Evolutionary conservation across 1,284 basidiomycete genomes (phyloP).

Genomic region (Cryptococcus sp.): DNA sequence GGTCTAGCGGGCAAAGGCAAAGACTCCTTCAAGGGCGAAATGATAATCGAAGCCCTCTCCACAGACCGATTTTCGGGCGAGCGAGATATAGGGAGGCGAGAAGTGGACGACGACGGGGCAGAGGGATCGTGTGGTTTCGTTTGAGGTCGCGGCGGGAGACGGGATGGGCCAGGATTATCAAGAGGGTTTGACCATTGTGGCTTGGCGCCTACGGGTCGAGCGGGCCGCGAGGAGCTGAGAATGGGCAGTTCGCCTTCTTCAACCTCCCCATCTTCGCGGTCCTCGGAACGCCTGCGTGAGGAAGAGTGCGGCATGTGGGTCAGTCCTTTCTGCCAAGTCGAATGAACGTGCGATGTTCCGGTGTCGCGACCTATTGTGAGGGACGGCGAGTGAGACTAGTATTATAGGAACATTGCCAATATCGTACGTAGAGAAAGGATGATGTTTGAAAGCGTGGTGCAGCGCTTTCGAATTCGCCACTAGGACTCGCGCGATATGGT

Average conservation of each 20-base stretch:
- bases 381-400: not conserved
- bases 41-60: not conserved
- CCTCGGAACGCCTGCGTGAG: constrained; percentile 1
- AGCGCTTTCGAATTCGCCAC: not conserved
- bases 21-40: not conserved
- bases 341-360: not conserved
- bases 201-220: not conserved
- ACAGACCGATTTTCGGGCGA: not conserved
- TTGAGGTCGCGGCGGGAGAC: not conserved
- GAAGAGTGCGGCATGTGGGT: not conserved
- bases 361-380: not conserved
- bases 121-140: not conserved
- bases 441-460: not conserved
- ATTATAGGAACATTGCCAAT: not conserved
- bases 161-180: not conserved
- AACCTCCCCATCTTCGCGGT: constrained; percentile 20
- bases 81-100: not conserved
- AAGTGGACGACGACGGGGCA: constrained; percentile 1
- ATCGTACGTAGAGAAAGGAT: not conserved
- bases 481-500: too few species aligned
- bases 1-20: not conserved
- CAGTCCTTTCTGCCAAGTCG: constrained; percentile 64
- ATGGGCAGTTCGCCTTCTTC: constrained; percentile 8
- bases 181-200: not conserved
- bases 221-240: not conserved